A percentile compares a stretch with the other conserved stretches of the same genome.
Conservation (phyloP, 192 early-diverging fungal genomes). For the Rhizoclosmatium sp. region DNA sequence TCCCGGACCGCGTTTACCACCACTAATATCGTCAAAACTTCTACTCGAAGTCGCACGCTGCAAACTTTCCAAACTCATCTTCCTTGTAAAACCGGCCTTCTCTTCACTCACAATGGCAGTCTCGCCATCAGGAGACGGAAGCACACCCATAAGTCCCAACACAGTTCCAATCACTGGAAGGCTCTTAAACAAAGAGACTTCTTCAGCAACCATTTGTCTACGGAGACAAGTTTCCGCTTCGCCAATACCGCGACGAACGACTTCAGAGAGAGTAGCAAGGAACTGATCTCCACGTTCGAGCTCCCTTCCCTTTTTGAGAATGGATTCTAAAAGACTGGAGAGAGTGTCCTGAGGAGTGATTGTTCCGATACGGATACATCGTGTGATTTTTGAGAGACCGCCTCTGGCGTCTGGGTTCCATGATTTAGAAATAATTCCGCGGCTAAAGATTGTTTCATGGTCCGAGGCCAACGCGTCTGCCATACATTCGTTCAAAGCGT, state of each 20-base stretch:
- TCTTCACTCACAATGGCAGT: not conserved
- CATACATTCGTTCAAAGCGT: slow-evolving; percentile 15
- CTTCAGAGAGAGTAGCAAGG: slow-evolving; percentile 19
- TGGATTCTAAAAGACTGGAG: not conserved
- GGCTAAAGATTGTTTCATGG: not conserved
- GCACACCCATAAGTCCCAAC: slow-evolving; percentile 21
- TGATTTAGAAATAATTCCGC: not conserved
- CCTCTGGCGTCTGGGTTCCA: not conserved
- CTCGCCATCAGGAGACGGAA: not conserved
- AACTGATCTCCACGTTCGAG: slow-evolving; percentile 29
- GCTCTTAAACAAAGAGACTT: slow-evolving; percentile 3
- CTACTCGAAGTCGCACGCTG: not conserved
- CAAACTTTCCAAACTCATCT: not conserved
- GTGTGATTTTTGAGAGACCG: not conserved
- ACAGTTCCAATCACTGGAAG: slow-evolving; percentile 37
- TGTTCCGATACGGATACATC: slow-evolving; percentile 9
- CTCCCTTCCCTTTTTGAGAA: slow-evolving; percentile 23
- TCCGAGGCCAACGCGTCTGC: not conserved
- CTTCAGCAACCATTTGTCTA: not conserved
- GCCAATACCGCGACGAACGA: slow-evolving; percentile 24
- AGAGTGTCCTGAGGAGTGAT: not conserved
- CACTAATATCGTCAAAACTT: not conserved
- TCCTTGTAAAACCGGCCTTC: not conserved
- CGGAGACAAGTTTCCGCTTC: slow-evolving; percentile 20
- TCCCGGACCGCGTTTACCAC: not conserved